Conservation (phyloP, 257 asterid species). For the Sherardia arvensis region DNA sequence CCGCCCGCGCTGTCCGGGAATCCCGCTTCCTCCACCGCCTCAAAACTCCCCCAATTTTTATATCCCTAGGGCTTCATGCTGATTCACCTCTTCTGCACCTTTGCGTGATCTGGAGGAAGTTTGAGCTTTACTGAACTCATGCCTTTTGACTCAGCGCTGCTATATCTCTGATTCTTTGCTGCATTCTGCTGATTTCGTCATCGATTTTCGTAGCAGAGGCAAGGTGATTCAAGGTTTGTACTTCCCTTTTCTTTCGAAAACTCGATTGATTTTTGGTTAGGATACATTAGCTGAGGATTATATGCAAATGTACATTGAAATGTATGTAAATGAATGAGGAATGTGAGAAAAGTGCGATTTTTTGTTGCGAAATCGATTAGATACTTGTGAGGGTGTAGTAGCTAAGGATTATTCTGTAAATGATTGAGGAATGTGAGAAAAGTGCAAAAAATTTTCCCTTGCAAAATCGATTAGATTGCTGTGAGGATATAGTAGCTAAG, state of each 20-base stretch:
- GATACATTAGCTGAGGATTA: not conserved
- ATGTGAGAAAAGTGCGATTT: not conserved
- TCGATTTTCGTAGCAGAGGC: not conserved
- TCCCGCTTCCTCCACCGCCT: conserved; percentile 18
- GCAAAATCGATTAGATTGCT: too few species aligned
- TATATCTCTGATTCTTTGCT: not conserved
- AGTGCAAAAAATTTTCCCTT: too few species aligned
- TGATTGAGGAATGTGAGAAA: too few species aligned
- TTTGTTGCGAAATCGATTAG: not conserved
- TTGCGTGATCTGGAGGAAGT: conserved; percentile 27
- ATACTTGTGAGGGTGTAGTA: not conserved
- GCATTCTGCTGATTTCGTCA: too few species aligned
- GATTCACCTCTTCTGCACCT: conserved; percentile 12
- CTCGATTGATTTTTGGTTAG: not conserved
- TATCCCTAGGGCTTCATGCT: not conserved
- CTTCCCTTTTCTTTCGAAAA: not conserved
- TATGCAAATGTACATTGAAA: not conserved
- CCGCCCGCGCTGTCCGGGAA: conserved; percentile 16
- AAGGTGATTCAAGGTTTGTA: conserved; percentile 1
- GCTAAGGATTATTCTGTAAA: too few species aligned
- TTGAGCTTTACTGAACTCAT: conserved; percentile 12
- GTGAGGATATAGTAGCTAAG: too few species aligned
- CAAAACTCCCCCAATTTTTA: not conserved
- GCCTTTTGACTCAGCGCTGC: conserved; percentile 14
- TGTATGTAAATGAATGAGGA: not conserved